Conservation (phyloP, 148 eudicot genomes). For the Fagopyrum esculentum region DNA sequence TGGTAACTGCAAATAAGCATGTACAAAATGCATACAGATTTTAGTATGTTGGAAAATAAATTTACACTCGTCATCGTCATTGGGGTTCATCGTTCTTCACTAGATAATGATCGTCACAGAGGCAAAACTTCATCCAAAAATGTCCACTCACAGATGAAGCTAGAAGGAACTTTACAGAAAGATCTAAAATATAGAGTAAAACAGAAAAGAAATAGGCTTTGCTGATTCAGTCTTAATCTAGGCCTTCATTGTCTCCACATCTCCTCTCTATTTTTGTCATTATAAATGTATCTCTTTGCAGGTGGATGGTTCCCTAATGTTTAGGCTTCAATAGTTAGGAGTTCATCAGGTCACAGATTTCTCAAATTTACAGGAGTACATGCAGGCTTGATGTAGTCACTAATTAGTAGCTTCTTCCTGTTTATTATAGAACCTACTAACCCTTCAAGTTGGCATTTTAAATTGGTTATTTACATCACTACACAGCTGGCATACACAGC, state of each 20-base stretch:
- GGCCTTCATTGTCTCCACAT: neutral
- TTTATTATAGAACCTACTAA: neutral
- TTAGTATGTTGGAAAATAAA: neutral
- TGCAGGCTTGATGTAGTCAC: neutral
- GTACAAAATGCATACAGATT: neutral
- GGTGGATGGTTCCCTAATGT: too few relatives aligned
- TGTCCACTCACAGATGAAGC: neutral
- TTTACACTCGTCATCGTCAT: neutral
- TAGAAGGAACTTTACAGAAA: neutral
- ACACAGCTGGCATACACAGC: neutral
- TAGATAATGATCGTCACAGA: neutral
- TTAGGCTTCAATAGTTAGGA: neutral
- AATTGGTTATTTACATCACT: neutral
- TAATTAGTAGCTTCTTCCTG: neutral
- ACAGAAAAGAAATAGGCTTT: neutral
- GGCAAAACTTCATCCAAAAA: neutral
- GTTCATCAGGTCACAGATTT: neutral
- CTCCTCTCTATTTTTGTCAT: neutral
- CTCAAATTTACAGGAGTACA: neutral
- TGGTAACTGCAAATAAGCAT: neutral
- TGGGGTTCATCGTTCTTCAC: neutral
- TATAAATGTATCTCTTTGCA: too few relatives aligned
- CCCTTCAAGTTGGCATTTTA: neutral
- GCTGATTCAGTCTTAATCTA: neutral
- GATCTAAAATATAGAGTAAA: neutral